Evolutionary conservation across 306 rosid species (phyloP), one percentile per base, ranked within the genome.

Genomic region (Datisca glomerata): DNA sequence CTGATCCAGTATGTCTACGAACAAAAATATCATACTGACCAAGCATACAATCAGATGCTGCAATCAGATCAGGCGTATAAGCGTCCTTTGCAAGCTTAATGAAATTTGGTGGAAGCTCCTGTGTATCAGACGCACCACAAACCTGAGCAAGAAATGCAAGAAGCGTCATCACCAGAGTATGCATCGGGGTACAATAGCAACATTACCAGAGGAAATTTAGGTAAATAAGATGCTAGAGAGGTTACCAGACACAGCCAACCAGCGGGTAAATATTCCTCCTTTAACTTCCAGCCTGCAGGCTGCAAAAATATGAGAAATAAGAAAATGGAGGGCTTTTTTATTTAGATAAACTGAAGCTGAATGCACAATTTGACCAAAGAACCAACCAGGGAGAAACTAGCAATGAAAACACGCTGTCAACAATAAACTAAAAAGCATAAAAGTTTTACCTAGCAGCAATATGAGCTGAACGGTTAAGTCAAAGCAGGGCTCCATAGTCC

Each of bases 41-140:
- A 36, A 89, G 95, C 97, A 89, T 89, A 69, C 97, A 89, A 63
- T 89, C 97, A 57, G 74, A 74, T 18, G 93, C 97, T 24, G 95
- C 95, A 21, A 89, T 89, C 53, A 83, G 36, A 59, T 89, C 97
- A 43, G 97, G 97, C 2, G 95, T 89, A 61, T 89, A 89, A 23
- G 85, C 93, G 65, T 83, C 80, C 63, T 35, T 80, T 28, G 86
- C 63, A 21, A 89, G 89, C 63, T 68, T 83, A 42, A 28, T 56
- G 49, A 89, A 89, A 75, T 83, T 89, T 51, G 70, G 71, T 2
- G 97, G 97, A 72, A 89, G 86, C 18, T 77, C 75, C 49, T 53
- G 64, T 49, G 58, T 67, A 12, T 87, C 80, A 37, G 97, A 74
- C 66, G 86, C 89, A 60, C 97, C 97, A 43, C 97, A 89, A 51